A percentile compares a stretch with the other conserved stretches of the same genome.
Evolutionary conservation across 495 filamentous ascomycete genomes (phyloP).

Genomic region (Arthonia radiata): DNA sequence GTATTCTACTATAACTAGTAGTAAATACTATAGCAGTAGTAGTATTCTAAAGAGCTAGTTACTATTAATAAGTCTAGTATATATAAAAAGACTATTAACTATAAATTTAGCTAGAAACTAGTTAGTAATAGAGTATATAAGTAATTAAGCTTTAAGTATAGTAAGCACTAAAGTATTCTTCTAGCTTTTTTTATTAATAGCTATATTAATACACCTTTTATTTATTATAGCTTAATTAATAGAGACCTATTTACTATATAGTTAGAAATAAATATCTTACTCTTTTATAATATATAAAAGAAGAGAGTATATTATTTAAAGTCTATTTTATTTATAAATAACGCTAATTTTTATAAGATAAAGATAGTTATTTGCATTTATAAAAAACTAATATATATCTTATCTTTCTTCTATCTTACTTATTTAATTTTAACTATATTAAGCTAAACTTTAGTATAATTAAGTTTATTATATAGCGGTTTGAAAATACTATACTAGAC

Average conservation of each 20-base stretch:
- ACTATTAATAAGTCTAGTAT: too few relatives aligned
- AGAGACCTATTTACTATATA: neutral
- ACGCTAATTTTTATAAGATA: neutral
- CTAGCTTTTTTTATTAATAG: neutral
- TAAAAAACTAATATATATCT: too few relatives aligned
- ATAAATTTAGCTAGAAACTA: too few relatives aligned
- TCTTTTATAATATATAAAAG: neutral
- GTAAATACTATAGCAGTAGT: too few relatives aligned
- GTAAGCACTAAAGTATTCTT: too few relatives aligned
- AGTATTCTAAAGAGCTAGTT: too few relatives aligned
- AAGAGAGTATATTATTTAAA: too few relatives aligned
- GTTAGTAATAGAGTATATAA: too few relatives aligned
- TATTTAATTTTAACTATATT: neutral
- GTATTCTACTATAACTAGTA: too few relatives aligned
- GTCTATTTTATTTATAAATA: neutral
- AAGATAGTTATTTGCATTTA: too few relatives aligned
- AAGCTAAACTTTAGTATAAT: neutral
- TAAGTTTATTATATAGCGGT: neutral
- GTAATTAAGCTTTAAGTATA: conserved; percentile 1
- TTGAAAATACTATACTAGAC: neutral
- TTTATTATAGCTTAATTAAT: neutral
- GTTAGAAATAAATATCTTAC: neutral
- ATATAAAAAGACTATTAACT: too few relatives aligned
- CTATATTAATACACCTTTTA: neutral
- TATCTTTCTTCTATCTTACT: too few relatives aligned